Base-by-base conservation (phyloP, 129 eudicot species). In the Tanacetum coccineum region DNA sequence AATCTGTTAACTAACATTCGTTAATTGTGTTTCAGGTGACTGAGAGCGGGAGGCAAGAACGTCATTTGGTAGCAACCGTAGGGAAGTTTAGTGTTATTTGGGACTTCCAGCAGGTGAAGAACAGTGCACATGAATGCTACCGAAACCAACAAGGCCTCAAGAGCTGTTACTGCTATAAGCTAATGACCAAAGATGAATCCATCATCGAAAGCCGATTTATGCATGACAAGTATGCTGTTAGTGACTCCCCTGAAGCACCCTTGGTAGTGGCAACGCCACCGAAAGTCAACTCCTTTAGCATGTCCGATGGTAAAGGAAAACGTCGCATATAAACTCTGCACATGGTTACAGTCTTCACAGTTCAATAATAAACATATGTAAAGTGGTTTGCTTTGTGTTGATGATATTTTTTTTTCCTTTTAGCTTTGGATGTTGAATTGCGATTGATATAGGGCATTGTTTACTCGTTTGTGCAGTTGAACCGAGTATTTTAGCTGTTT, bases 61-160 rank as follows among this genome's bases (percentile, higher is more conserved):
- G 95, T 2, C 98, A 92, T 71, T 62, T 88, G 74, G 98, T 92
- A 0, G 96, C 91, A 25, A 83, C 91, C 4, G 91, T 83, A 0
- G 96, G 96, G 44, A 92, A 92, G 70, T 92, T 88, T 71, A 92
- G 98, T 22, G 95, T 92, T 18, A 88, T 92, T 68, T 92, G 96
- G 98, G 86, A 88, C 60, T 92, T 92, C 64, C 89, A 82, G 87
- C 95, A 81, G 70, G 98, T 92, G 87, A 93, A 86, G 86, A 83
- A 86, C 79, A 88, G 98, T 59, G 90, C 81, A 13, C 96, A 93
- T 62, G 84, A 86, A 30, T 93, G 98, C 59, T 93, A 83, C 80
- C 81, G 75, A 74, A 86, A 82, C 60, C 98, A 84, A 55, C 96
- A 92, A 78, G 98, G 98, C 18, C 83, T 92, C 8, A 92, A 92